Evolutionary conservation across 192 early-diverging fungal species (phyloP), one percentile per base, ranked within the genome.

Genomic region (Endogone sp.): DNA sequence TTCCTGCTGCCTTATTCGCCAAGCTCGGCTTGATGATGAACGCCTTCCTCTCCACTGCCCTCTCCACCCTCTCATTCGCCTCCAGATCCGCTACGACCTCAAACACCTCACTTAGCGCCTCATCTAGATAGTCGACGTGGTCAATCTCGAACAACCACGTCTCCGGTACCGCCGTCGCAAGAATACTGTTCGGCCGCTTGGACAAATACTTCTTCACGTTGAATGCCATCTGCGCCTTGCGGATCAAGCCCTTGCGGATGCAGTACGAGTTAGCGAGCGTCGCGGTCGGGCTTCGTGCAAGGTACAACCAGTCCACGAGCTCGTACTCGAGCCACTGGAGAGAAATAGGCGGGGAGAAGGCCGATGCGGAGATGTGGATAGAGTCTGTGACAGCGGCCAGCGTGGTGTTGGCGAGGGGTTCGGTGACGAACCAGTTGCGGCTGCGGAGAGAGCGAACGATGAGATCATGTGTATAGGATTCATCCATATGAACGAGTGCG

Each of bases 1-100:
- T 88, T 6, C 86, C 88, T 3, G 86, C 85, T 2, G 82, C 88
- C 32, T 87, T 83, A 11, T 83, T 87, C 2, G 85, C 87, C 56
- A 89, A 66, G 59, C 85, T 88, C 3, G 88, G 88, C 63, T 89
- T 89, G 10, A 89, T 68, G 56, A 89, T 89, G 71, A 89, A 89
- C 65, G 77, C 69, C 20, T 64, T 63, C 8, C 62, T 66, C 29
- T 74, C 57, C n/a, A 59, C 26, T 2, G 64, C 70, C 2, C 71
- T 56, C 8, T 71, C 37, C 9, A 49, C 37, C 9, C 37, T 73
- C 61, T 80, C 79, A 62, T 89, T 88, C 10, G 70, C 75, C 16
- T 60, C 30, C 59, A 88, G 71, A 29, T 84, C 88, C 29, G 80
- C 66, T 21, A 85, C 85, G 0, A 89, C 85, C 60, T 89, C 88